Evolutionary conservation across 202 grass and related monocot genomes (phyloP), one percentile per base, ranked within the genome.

Genomic region (Cymbopogon flexuosus): DNA sequence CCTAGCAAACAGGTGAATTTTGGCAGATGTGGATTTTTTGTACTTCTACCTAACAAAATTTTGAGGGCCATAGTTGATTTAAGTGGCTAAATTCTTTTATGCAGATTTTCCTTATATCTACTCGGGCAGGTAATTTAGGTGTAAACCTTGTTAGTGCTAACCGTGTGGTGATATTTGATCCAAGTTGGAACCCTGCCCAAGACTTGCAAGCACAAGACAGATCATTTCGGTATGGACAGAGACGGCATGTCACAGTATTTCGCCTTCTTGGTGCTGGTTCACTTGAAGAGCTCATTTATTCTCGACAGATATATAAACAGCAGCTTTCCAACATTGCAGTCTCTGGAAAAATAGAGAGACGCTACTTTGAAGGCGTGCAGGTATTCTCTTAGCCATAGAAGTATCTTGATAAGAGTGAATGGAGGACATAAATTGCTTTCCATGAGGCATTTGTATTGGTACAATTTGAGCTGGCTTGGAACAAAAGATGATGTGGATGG

Each of bases 121-220:
- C 94, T 21, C 78, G 94, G 68, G 94, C 94, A 22, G 94, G 94
- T 52, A 92, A 88, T 87, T 85, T 97, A 89, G 94, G 94, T 79
- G 90, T 94, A 59, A 97, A 94, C 78, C 88, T 97, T 70, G 94
- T 94, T 49, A 92, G 91, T 73, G 92, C 94, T 84, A 97, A 97
- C 68, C 92, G 92, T 84, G 94, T 97, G 52, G 94, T 94, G 49
- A 97, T 97, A 75, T 97, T 97, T 78, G 94, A 97, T 78, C 94
- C 94, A 69, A 97, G 90, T 84, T 97, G 94, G 94, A 97, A 94
- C 62, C 94, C 94, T 81, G 92, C 92, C 22, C 94, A 97, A 92
- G 94, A 97, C 61, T 89, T 97, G 85, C 92, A 97, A 92, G 94
- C 92, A 36, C 92, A 97, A 77, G 94, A 94, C 72, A 91, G 94